Percentiles rank a stretch among this genome's conserved stretches.
Evolutionary conservation across 441 rosid genomes (phyloP).

Genomic region (Brassica hybrid): DNA sequence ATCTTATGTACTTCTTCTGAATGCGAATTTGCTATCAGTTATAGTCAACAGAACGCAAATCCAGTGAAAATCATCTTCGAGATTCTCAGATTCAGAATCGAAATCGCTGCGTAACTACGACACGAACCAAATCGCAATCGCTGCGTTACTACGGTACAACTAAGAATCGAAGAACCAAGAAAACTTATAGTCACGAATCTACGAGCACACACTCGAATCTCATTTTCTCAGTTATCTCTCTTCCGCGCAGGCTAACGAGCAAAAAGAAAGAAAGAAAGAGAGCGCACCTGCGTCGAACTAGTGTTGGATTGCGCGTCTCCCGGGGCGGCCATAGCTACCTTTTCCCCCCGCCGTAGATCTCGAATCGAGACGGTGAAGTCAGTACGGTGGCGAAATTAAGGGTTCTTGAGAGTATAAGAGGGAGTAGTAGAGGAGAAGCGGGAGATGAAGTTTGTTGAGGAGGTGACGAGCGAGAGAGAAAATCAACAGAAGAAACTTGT

Average conservation of each 20-base stretch:
- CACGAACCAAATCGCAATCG: conserved; percentile 44
- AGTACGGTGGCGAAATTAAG: conserved; percentile 47
- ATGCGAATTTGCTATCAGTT: too few species aligned
- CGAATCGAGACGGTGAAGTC: conserved; percentile 28
- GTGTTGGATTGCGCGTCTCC: conserved; percentile 67
- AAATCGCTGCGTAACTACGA: not conserved
- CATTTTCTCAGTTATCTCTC: not conserved
- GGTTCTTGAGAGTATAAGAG: conserved; percentile 48
- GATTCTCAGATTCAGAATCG: conserved; percentile 51
- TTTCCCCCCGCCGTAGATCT: conserved; percentile 30
- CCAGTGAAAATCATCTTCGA: not conserved
- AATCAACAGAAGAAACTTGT: conserved; percentile 58
- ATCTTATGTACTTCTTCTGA: not conserved
- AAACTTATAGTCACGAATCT: conserved; percentile 8
- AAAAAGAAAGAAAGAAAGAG: not conserved
- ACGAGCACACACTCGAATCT: not conserved
- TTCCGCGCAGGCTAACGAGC: not conserved
- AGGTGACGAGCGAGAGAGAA: conserved; percentile 15
- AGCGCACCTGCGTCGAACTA: conserved; percentile 80
- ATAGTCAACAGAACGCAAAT: conserved; percentile 5
- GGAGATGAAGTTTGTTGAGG: conserved; percentile 36
- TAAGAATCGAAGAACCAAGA: conserved; percentile 17
- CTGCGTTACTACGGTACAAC: not conserved
- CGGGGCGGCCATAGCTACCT: conserved; percentile 66
- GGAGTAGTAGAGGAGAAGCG: conserved; percentile 36